Base-by-base conservation (phyloP, 495 filamentous ascomycete species). In the Trichoderma virens region DNA sequence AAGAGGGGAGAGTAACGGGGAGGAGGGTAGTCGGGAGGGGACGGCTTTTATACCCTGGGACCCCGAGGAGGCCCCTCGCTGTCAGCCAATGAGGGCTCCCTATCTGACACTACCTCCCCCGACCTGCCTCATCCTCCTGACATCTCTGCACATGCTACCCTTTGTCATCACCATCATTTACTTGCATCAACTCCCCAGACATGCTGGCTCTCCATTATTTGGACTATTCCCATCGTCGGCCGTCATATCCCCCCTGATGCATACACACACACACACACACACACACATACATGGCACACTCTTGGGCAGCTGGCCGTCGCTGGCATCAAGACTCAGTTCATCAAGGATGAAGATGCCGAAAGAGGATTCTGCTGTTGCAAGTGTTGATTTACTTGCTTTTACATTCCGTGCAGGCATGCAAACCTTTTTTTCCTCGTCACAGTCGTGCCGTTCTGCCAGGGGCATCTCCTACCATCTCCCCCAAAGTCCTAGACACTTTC, bases 81-180 rank as follows among this genome's bases (percentile, higher is more conserved):
- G 8, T 30, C 51, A 30, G 51, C 51, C 51, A 56, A 56, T 56
- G 51, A 56, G 51, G 28, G 51, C 25, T 23, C 51, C 51, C 51
- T 27, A 28, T 23, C 25, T 2, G 51, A 56, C 51, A 56, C 51
- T 56, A 56, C 51, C 51, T 56, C 51, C 25, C 18, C 51, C 51
- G 20, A 56, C 25, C 23, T 56, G 28, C 51, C 51, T 56, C 51
- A 27, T 56, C 51, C 51, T 56, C 25, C 51, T 56, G 51, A 56
- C 51, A 56, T 56, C 51, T 56, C 27, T 56, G 23, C 51, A 56
- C 51, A 27, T 56, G 51, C 51, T 28, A 30, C 23, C 27, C 51
- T 28, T 9, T 27, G 51, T 30, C 51, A 30, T 56, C 27, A 30
- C 51, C 51, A 13, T 56, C 51, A 27, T 16, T 11, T 3, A 16